Base-by-base conservation (phyloP, 257 asterid genomes). In the Solanum arcanum region DNA sequence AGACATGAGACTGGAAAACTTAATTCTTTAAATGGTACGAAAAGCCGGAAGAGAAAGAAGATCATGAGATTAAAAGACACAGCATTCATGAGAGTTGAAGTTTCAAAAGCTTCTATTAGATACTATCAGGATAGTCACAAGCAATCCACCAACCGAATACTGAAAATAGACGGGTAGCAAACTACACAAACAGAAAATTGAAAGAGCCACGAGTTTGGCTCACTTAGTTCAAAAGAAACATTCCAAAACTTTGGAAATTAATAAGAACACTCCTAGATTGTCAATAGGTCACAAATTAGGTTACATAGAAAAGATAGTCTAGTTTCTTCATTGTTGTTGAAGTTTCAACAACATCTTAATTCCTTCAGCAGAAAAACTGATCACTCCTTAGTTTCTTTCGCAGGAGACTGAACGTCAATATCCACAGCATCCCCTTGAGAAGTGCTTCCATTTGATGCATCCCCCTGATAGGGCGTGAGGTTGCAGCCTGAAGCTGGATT, bases 371-470 rank as follows among this genome's bases (percentile, higher is more conserved):
- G 49, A 87, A 86, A 66, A 87, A 86, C 88, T 90, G 74, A 66
- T 66, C 90, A 91, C 91, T 94, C 93, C 92, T 95, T 92, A 56
- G 87, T 83, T 52, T 90, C 95, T 12, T 90, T 89, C 5, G 9
- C 62, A 82, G 80, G 93, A 8, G 92, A 93, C 33, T 92, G 94
- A 44, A 78, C 78, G 21, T 41, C 6, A 75, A 90, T 89, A n/a
- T 14, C 15, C 62, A 4, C 64, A 5, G 86, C 87, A 64, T 87
- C 87, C 77, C 62, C 62, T 52, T 90, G 96, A 1, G 98, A 93
- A 8, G 95, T 86, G 25, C 92, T 92, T 10, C 89, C 95, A 86
- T 85, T 92, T 46, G 90, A 87, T 3, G 88, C 88, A 85, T 93
- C 95, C 91, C 88, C 92, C 88, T 59, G 66, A 3, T 69, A 70